These are phyloP conservation scores for Trichoderma arundinaceum DNA, from an alignment of 2,329 filamentous ascomycete genomes.

Conservation along the genomic window DNA sequence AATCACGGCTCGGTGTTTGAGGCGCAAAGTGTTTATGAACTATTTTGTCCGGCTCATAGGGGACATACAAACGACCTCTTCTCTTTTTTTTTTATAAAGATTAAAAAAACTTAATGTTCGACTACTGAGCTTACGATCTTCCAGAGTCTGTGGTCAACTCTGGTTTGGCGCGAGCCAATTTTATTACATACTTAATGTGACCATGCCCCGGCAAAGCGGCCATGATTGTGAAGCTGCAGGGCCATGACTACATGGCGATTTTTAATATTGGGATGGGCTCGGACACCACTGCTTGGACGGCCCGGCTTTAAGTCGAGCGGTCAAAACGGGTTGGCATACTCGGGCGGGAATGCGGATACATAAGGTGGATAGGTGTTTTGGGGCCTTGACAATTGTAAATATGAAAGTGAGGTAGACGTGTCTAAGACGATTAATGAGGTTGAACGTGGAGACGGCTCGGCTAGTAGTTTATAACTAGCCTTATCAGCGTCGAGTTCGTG, in stretches of 20 bases:
- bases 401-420: constrained; percentile 3
- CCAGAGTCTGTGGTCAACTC: constrained; percentile 17
- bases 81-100: constrained; percentile 4
- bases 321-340: neutral
- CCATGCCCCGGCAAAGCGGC: constrained; percentile 7
- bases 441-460: constrained; percentile 11
- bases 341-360: constrained; percentile 14
- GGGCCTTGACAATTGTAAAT: constrained; percentile 10
- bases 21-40: constrained; percentile 32
- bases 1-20: constrained; percentile 34
- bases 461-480: neutral
- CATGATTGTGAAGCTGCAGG: constrained; percentile 14
- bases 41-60: constrained; percentile 2
- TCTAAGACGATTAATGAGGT: constrained; percentile 22
- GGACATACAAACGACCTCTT: constrained; percentile 16
- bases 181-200: constrained; percentile 30
- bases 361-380: constrained; percentile 15
- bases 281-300: neutral
- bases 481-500: neutral
- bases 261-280: constrained; percentile 6
- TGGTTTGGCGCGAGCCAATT: constrained; percentile 16
- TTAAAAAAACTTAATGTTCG: constrained; percentile 14
- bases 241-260: constrained; percentile 13
- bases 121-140: constrained; percentile 17
- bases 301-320: constrained; percentile 2